Evolutionary conservation across 2,329 filamentous ascomycete species (phyloP), one percentile per base, ranked within the genome.

Genomic region (Fusarium duplospermum): DNA sequence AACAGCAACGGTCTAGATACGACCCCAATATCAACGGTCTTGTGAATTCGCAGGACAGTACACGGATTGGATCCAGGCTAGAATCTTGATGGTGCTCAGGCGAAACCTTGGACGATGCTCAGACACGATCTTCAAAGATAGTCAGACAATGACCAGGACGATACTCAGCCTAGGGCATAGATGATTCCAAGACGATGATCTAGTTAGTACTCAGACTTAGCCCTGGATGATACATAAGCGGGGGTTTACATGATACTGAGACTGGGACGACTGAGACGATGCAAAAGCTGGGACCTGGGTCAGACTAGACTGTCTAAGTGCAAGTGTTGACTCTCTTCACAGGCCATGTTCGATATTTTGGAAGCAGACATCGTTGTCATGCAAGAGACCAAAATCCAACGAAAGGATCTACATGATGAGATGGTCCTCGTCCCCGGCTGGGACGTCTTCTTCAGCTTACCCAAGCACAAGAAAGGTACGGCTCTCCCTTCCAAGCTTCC

Each of bases 361-460:
- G 93, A 96, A 81, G 92, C 95, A 62, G 96, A 99, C 81, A 96
- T 99, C 73, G 91, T 98, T 20, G 89, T 98, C 67, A 95, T 98
- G 86, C 96, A 99, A 82, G 96, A 98, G 83, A 92, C 94, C 50
- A 99, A 98, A 84, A 98, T 98, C 45, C 96, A 98, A 80, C 89
- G 93, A 66, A 98, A 98, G 81, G 95, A 98, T 76, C 86, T 99
- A 2, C 89, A 88, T 45, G 96, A 98, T 87, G 96, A 98, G 77
- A 98, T 98, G 94, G 95, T 98, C 11, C 86, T 98, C 36, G 91
- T 98, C 0, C 91, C 94, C 0, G 96, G 96, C 14, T 99, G 96
- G 96, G 96, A 99, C 81, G 95, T 95, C 74, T 98, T 93, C 83
- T 98, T 98, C 84, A 98, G 95, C 81, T 86, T 99, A 27, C 96